These are phyloP conservation scores for Cyclostephanos tholiformis DNA, from an alignment of 108 stramenopile genomes.

Conservation along the genomic window DNA sequence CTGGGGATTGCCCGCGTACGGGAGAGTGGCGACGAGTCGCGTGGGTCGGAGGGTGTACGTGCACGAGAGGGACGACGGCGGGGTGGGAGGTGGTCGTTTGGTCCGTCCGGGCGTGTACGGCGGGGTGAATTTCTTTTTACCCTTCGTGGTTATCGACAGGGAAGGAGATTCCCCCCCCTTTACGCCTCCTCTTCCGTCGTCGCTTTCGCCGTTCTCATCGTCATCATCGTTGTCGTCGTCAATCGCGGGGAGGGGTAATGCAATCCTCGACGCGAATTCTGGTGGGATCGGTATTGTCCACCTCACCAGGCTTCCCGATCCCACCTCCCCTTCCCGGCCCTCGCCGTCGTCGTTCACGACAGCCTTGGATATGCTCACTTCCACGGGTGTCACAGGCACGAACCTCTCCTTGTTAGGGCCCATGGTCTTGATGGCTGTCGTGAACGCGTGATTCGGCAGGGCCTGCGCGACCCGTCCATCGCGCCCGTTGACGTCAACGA, in stretches of 20 bases:
- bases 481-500: conserved; percentile 66
- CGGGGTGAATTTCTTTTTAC: conserved; percentile 7
- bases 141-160: not conserved
- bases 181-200: conserved; percentile 22
- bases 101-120: conserved; percentile 18
- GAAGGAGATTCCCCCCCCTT: not conserved
- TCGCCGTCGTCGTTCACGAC: not conserved
- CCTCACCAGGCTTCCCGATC: conserved; percentile 40
- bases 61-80: conserved; percentile 31
- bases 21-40: conserved; percentile 72
- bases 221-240: conserved; percentile 43
- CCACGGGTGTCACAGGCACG: conserved; percentile 69
- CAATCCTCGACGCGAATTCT: conserved; percentile 54
- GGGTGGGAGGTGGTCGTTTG: conserved; percentile 21
- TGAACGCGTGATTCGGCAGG: conserved; percentile 82
- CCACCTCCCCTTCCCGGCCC: too few species aligned
- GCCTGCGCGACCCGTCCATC: conserved; percentile 56
- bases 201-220: too few species aligned
- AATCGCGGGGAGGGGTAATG: conserved; percentile 57
- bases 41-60: conserved; percentile 41
- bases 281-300: conserved; percentile 70
- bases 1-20: conserved; percentile 76
- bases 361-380: conserved; percentile 63
- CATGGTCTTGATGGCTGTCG: conserved; percentile 78
- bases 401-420: conserved; percentile 68